Evolutionary conservation across 345 rosid species (phyloP).

Genomic region (Viola odorata): DNA sequence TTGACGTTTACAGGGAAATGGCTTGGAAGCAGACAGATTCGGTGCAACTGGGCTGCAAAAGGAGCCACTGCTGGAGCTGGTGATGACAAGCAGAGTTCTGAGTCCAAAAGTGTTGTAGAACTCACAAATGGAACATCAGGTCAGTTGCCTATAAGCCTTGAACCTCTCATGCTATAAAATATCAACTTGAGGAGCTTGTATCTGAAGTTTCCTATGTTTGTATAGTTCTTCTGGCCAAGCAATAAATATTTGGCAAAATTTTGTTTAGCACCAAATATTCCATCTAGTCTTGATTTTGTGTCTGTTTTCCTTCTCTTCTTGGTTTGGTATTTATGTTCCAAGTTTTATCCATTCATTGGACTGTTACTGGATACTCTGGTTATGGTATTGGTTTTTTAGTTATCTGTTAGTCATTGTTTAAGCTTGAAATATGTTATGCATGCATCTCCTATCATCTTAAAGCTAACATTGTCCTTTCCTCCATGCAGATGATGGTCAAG

Average conservation of each 20-base stretch:
- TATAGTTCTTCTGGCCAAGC: background rate
- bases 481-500: conserved; percentile 82
- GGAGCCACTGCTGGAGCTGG: conserved; percentile 67
- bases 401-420: background rate
- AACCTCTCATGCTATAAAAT: background rate
- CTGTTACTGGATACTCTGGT: too few relatives aligned
- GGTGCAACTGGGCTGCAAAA: conserved; percentile 97
- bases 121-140: conserved; percentile 85
- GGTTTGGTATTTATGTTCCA: background rate
- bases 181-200: background rate
- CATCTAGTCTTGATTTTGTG: background rate
- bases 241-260: background rate
- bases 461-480: background rate
- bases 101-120: conserved; percentile 74
- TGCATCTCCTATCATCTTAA: background rate
- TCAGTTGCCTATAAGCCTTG: conserved; percentile 13
- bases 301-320: background rate
- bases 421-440: background rate
- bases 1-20: conserved; percentile 54
- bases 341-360: background rate
- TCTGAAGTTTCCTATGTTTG: background rate
- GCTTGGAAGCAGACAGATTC: conserved; percentile 91
- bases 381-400: too few relatives aligned
- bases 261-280: background rate
- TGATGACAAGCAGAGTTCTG: conserved; percentile 80